Percentiles rank a stretch among this genome's conserved stretches.
These are phyloP conservation scores for Litsea cubeba DNA, from an alignment of 164 flowering plant genomes.

Conservation along the genomic window DNA sequence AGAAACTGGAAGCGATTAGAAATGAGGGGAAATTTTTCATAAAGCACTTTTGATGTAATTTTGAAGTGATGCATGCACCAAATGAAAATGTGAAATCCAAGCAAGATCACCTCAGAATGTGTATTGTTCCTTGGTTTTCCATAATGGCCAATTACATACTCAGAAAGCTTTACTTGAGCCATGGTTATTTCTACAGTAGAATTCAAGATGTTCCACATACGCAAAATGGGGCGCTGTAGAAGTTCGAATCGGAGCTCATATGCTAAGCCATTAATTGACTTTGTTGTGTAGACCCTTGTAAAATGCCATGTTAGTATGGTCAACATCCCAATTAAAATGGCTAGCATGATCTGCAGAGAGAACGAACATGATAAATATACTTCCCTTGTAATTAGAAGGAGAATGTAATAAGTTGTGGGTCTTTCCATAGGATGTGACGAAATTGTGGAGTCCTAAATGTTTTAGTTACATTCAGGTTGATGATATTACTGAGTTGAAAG, in stretches of 20 bases:
- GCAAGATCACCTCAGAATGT: constrained; percentile 65
- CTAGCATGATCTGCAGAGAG: constrained; percentile 83
- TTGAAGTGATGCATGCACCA: not conserved
- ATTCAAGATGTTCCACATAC: constrained; percentile 96
- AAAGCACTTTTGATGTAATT: not conserved
- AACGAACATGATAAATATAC: not conserved
- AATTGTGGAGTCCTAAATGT: too few relatives aligned
- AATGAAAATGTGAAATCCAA: not conserved
- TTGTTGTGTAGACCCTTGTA: constrained; percentile 71
- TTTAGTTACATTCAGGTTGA: too few relatives aligned
- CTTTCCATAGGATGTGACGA: too few relatives aligned
- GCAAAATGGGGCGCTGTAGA: constrained; percentile 80
- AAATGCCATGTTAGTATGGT: constrained; percentile 96
- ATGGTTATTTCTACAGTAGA: constrained; percentile 80
- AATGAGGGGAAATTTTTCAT: not conserved
- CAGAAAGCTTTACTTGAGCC: constrained; percentile 91
- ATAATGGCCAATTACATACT: constrained; percentile 63
- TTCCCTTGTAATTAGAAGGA: too few relatives aligned
- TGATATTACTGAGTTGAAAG: too few relatives aligned
- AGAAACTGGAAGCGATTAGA: not conserved
- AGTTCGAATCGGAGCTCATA: constrained; percentile 82
- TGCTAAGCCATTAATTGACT: constrained; percentile 81
- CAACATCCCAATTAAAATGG: constrained; percentile 85
- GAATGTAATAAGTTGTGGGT: too few relatives aligned
- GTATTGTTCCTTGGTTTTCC: constrained; percentile 51